These are phyloP conservation scores for Theileria annulata DNA, from an alignment of 169 alveolate species.

Conservation along the genomic window DNA sequence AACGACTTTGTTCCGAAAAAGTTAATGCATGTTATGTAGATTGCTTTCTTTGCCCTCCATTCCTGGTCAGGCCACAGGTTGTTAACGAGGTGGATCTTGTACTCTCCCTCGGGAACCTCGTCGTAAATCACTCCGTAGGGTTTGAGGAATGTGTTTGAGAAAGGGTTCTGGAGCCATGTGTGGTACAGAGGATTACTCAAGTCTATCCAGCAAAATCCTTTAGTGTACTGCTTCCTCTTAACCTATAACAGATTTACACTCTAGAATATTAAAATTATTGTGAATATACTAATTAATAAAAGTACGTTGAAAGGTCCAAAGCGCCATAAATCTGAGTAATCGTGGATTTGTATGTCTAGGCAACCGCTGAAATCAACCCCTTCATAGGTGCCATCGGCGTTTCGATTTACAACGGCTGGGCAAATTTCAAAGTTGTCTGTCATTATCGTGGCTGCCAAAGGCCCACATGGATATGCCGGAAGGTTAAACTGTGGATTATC, in stretches of 20 bases:
- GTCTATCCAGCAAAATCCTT: conserved; percentile 62
- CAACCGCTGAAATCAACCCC: conserved; percentile 13
- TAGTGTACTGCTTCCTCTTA: background rate
- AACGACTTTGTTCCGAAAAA: conserved; percentile 42
- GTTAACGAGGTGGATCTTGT: conserved; percentile 43
- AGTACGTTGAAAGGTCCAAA: conserved; percentile 15
- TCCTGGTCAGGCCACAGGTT: conserved; percentile 59
- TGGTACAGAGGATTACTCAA: conserved; percentile 40
- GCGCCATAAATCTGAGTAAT: conserved; percentile 15
- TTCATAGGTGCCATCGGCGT: conserved; percentile 7
- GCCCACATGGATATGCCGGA: conserved; percentile 65
- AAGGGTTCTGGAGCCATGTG: conserved; percentile 57
- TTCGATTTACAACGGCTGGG: conserved; percentile 1
- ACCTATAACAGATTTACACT: background rate
- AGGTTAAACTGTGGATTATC: conserved; percentile 24
- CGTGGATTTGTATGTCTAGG: conserved; percentile 10
- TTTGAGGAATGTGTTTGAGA: conserved; percentile 41
- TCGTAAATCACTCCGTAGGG: conserved; percentile 59
- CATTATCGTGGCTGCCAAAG: conserved; percentile 65
- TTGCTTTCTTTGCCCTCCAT: conserved; percentile 55
- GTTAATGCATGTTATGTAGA: conserved; percentile 42
- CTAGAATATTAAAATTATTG: background rate
- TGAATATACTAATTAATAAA: background rate
- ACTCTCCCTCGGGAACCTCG: conserved; percentile 30
- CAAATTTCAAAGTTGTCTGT: conserved; percentile 63